These are phyloP conservation scores for Triticum turgidum DNA, from an alignment of 176 grass and related monocot genomes.

Conservation along the genomic window DNA sequence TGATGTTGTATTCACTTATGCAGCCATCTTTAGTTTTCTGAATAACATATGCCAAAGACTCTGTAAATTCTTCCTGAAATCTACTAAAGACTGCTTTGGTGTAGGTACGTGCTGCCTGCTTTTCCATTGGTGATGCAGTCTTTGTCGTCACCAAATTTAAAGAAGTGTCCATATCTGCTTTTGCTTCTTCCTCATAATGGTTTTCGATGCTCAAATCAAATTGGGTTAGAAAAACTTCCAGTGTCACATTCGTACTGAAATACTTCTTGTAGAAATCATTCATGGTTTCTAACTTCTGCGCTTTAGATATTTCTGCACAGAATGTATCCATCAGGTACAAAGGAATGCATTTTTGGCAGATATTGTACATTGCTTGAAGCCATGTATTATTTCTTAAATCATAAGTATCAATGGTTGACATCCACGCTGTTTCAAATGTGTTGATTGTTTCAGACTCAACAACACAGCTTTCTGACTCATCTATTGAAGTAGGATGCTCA, in stretches of 20 bases:
- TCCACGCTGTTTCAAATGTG: slow-evolving; percentile 74
- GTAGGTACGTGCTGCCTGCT: slow-evolving; percentile 77
- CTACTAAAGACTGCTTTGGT: slow-evolving; percentile 77
- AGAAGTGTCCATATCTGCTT: slow-evolving; percentile 59
- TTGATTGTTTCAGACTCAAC: slow-evolving; percentile 60
- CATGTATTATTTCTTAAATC: slow-evolving; percentile 84
- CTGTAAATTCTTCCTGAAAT: slow-evolving; percentile 94
- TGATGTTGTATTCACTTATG: slow-evolving; percentile 64
- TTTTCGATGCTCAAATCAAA: slow-evolving; percentile 61
- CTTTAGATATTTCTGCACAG: slow-evolving; percentile 67
- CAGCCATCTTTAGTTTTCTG: slow-evolving; percentile 73
- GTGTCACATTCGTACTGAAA: slow-evolving; percentile 69
- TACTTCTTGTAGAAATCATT: slow-evolving; percentile 88
- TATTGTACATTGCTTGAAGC: slow-evolving; percentile 84
- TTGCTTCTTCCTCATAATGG: slow-evolving; percentile 61
- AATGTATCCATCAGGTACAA: slow-evolving; percentile 77
- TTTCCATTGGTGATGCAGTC: slow-evolving; percentile 87
- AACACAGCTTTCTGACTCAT: slow-evolving; percentile 75
- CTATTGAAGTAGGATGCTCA: slow-evolving; percentile 56
- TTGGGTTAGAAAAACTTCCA: slow-evolving; percentile 78
- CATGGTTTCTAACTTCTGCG: slow-evolving; percentile 75
- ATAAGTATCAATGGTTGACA: slow-evolving; percentile 69
- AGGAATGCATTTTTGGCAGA: slow-evolving; percentile 80
- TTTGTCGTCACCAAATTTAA: slow-evolving; percentile 53
- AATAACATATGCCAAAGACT: slow-evolving; percentile 81